Conservation (phyloP, 2,329 filamentous ascomycete species). For the Pseudogymnoascus sp. region DNA sequence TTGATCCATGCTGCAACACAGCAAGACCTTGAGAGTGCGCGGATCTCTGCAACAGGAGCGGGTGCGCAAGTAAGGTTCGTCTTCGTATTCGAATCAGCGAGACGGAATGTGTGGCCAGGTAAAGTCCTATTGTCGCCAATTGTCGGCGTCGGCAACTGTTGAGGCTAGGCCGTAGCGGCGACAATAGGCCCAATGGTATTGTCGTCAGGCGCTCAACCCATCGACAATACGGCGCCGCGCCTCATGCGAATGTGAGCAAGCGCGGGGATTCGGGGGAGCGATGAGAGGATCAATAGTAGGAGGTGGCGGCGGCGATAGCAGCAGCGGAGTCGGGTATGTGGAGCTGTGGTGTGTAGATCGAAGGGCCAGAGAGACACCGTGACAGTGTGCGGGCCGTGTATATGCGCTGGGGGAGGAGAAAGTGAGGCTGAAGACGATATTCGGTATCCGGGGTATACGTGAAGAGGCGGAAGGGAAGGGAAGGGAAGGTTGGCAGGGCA, state of each 20-base stretch:
- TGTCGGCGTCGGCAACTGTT: not conserved
- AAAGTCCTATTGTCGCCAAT: slow-evolving; percentile 8
- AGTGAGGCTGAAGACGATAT: slow-evolving; percentile 6
- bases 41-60: not conserved
- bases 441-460: slow-evolving; percentile 4
- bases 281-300: not conserved
- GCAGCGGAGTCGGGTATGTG: not conserved
- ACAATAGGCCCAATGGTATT: slow-evolving; percentile 6
- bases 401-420: not conserved
- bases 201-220: slow-evolving; percentile 7
- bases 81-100: not conserved
- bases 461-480: slow-evolving; percentile 4
- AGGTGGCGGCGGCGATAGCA: not conserved
- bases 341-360: not conserved
- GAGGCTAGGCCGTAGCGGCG: not conserved
- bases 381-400: not conserved
- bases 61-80: not conserved
- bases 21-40: not conserved
- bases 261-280: not conserved
- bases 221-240: slow-evolving; percentile 2
- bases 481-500: not conserved
- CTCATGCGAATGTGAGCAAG: slow-evolving; percentile 1
- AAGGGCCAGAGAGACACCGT: not conserved
- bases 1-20: not conserved
- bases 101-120: not conserved